Conservation (phyloP, 108 stramenopile species). For the Parietichytrium sp. region DNA sequence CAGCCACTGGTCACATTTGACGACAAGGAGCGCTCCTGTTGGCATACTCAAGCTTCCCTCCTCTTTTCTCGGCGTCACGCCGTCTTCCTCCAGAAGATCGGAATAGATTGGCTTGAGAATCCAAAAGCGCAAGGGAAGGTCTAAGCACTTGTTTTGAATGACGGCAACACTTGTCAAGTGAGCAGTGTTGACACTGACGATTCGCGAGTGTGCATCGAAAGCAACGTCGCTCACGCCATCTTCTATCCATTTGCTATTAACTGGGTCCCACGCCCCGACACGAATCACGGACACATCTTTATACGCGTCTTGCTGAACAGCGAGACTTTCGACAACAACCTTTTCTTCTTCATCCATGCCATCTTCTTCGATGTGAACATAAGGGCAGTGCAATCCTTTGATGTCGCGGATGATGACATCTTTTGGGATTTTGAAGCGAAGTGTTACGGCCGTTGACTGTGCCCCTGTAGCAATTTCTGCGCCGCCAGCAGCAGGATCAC, state of each 20-base stretch:
- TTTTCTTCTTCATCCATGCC: neutral
- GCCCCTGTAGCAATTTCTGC: neutral
- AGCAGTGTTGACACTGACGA: constrained; percentile 14
- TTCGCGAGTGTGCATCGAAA: neutral
- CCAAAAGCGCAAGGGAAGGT: neutral
- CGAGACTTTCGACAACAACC: neutral
- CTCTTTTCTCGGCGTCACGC: neutral
- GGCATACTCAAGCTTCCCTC: neutral
- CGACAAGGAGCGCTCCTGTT: neutral
- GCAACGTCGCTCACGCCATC: neutral
- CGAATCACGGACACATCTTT: neutral
- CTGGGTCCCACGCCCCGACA: constrained; percentile 2
- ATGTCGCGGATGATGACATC: neutral
- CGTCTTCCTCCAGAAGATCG: neutral
- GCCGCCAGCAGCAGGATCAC: neutral
- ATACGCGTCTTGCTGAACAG: neutral
- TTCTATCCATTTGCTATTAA: neutral
- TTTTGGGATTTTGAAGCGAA: neutral
- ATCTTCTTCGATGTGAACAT: neutral
- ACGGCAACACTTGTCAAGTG: too few relatives aligned
- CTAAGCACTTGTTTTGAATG: neutral
- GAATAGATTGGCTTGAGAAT: neutral
- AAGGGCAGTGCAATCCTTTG: neutral
- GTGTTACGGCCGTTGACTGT: neutral
- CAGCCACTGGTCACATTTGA: neutral